Evolutionary conservation across 306 rosid species (phyloP).

Genomic region (Malus sylvestris): DNA sequence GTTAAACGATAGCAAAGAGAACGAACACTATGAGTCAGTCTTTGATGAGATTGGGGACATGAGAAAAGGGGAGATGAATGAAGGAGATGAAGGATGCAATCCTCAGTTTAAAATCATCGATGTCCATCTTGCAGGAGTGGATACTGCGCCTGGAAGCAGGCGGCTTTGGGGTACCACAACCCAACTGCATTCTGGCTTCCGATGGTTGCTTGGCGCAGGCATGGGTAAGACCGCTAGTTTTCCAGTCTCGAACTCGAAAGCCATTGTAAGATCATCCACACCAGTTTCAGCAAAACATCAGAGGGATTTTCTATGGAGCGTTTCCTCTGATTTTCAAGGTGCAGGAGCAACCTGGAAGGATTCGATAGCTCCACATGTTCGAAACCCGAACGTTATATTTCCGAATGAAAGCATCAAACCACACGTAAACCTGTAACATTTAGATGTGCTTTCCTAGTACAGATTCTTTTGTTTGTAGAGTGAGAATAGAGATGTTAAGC

Average conservation of each 20-base stretch:
- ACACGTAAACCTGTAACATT: conserved; percentile 4
- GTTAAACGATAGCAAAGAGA: conserved; percentile 4
- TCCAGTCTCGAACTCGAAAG: conserved; percentile 41
- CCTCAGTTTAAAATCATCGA: conserved; percentile 24
- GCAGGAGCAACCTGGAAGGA: conserved; percentile 13
- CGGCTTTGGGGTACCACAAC: conserved; percentile 49
- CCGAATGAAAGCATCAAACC: conserved; percentile 24
- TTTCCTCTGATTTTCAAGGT: conserved; percentile 37
- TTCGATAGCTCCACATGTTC: conserved; percentile 25
- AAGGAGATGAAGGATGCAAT: conserved; percentile 3
- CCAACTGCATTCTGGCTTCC: conserved; percentile 52
- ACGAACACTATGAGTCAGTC: conserved; percentile 2
- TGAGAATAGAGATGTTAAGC: background rate
- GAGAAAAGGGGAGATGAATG: conserved; percentile 7
- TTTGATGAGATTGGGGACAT: conserved; percentile 3
- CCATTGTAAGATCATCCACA: conserved; percentile 33
- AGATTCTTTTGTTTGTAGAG: conserved; percentile 18
- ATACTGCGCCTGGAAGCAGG: conserved; percentile 21
- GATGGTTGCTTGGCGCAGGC: conserved; percentile 67
- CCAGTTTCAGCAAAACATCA: conserved; percentile 19
- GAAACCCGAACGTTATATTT: conserved; percentile 60
- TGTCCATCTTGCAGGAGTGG: conserved; percentile 56
- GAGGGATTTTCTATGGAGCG: conserved; percentile 60
- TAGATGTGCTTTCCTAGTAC: conserved; percentile 3
- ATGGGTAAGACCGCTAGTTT: conserved; percentile 33